Evolutionary conservation across 768 basidiomycete genomes (phyloP), one percentile per base, ranked within the genome.

Genomic region (Tricholomella constricta): DNA sequence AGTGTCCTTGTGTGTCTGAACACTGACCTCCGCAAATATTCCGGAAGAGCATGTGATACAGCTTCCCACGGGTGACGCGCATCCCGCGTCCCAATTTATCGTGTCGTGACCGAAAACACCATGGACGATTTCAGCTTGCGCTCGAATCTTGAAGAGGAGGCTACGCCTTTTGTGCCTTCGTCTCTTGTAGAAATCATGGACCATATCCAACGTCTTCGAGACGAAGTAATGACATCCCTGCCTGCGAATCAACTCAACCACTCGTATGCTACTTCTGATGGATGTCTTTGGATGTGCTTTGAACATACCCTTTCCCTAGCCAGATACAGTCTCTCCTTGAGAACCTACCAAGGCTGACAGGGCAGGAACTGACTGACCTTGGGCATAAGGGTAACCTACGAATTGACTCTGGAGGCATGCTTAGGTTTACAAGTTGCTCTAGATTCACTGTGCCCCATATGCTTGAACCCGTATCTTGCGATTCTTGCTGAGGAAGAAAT

Each of bases 381-480:
- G 80, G 78, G 4, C 75, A 81, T 45, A 71, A 70, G 64, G 83
- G 85, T 74, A 57, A 31, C 53, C 40, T 38, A 12, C 31, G 6
- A 32, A 15, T 25, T 22, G 29, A 41, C 37, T 15, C 45, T 23
- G 9, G 22, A 47, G 29, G 20, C 17, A 35, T 14, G 43, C 22
- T 5, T 36, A 29, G 37, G 15, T 45, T 46, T 40, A 19, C 35
- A 38, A 19, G 22, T 17, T 43, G 45, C 27, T 11, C 43, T 48
- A 91, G 91, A 91, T 56, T 81, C 84, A 6, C 65, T 76, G 15
- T 93, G 91, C 62, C 81, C 90, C 10, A 88, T 93, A 58, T 93
- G 91, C 66, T 78, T 86, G 56, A 86, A 79, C 29, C 72, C 87
- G 0, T 85, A 85, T 61, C 74, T 79, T n/a, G 81, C 86, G 10